phyloP scores from a whole-genome alignment of 257 asterid species.

The Scutellaria barbata region DNA sequence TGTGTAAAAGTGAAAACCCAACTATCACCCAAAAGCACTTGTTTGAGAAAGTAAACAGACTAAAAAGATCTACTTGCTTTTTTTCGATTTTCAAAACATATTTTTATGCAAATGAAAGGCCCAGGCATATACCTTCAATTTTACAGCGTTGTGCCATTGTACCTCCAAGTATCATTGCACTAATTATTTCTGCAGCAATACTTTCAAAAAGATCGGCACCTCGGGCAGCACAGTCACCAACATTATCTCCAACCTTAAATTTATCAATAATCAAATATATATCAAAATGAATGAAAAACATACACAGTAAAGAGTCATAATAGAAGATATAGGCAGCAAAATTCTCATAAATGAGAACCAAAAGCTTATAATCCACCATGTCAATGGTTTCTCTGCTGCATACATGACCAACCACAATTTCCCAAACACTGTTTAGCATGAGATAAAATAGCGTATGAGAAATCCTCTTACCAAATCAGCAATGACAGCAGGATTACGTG shows the following conservation, averaged over 20 bases:
- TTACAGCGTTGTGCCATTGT: slow-evolving; percentile 95
- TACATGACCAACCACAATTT: slow-evolving; percentile 18
- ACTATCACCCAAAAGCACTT: slow-evolving; percentile 15
- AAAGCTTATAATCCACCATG: slow-evolving; percentile 17
- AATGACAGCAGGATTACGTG: slow-evolving; percentile 98
- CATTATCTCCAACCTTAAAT: slow-evolving; percentile 96
- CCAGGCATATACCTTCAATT: slow-evolving; percentile 67
- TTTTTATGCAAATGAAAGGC: slow-evolving; percentile 22
- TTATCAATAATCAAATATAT: slow-evolving; percentile 33
- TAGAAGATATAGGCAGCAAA: slow-evolving; percentile 1
- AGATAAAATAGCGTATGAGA: slow-evolving; percentile 21
- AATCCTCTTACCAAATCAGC: slow-evolving; percentile 80
- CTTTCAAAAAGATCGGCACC: slow-evolving; percentile 99
- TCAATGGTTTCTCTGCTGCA: slow-evolving; percentile 20
- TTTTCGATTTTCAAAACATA: slow-evolving; percentile 9
- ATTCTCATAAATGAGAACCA: not conserved
- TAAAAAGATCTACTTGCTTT: not conserved
- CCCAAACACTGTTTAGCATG: slow-evolving; percentile 20
- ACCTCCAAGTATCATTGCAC: slow-evolving; percentile 99
- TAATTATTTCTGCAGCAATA: slow-evolving; percentile 98
- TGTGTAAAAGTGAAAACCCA: not conserved
- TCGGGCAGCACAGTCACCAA: slow-evolving; percentile 99
- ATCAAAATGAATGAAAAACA: slow-evolving; percentile 20
- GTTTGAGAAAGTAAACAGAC: slow-evolving; percentile 25
- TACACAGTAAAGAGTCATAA: not conserved